These are phyloP conservation scores for Schizochytrium sp. DNA, from an alignment of 108 stramenopile species.

Conservation along the genomic window DNA sequence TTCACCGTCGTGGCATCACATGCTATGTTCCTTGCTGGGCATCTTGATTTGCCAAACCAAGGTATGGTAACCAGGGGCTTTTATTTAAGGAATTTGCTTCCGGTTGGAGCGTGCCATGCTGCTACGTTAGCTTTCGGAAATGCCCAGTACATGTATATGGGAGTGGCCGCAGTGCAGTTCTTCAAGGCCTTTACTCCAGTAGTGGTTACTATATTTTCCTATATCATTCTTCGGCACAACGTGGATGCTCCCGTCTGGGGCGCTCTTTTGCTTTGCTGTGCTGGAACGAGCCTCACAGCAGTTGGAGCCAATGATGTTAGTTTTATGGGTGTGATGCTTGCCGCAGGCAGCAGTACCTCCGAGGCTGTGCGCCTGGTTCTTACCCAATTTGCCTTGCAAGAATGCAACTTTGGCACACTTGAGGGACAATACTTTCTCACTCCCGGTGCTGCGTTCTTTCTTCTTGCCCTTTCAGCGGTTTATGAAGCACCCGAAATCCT, in stretches of 20 bases:
- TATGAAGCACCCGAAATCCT: conserved; percentile 52
- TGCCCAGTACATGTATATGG: conserved; percentile 65
- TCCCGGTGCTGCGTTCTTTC: conserved; percentile 57
- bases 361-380: conserved; percentile 65
- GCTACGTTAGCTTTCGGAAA: conserved; percentile 67
- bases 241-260: conserved; percentile 10
- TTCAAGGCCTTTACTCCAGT: conserved; percentile 60
- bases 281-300: conserved; percentile 63
- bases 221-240: neutral
- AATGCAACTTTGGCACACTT: conserved; percentile 64
- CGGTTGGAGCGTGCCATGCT: conserved; percentile 64
- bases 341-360: conserved; percentile 32
- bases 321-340: conserved; percentile 61
- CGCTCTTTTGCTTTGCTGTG: conserved; percentile 30
- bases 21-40: neutral
- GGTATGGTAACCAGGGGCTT: neutral
- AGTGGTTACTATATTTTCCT: conserved; percentile 52
- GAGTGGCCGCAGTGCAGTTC: conserved; percentile 47
- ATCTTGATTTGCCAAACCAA: conserved; percentile 7
- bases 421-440: conserved; percentile 66
- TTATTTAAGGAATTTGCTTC: conserved; percentile 37
- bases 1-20: conserved; percentile 14
- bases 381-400: conserved; percentile 62
- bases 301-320: conserved; percentile 34
- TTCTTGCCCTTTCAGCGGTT: conserved; percentile 49